These are phyloP conservation scores for Cytospora paraplurivora DNA, from an alignment of 2,329 filamentous ascomycete species.

Conservation along the genomic window DNA sequence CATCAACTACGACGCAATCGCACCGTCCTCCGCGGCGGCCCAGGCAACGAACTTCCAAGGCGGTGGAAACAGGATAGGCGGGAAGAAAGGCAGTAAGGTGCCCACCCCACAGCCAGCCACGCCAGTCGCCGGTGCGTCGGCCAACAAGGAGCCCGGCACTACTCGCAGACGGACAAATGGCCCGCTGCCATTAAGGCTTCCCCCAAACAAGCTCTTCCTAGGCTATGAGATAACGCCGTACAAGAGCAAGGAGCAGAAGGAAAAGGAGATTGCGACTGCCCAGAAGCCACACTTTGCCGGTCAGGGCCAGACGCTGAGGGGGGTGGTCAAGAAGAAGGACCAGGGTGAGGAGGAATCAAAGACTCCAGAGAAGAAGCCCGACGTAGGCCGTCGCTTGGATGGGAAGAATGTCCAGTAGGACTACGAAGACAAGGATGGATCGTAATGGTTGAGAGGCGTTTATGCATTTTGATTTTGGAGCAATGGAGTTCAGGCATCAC, in stretches of 20 bases:
- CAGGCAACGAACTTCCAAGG: slow-evolving; percentile 77
- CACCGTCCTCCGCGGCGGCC: slow-evolving; percentile 70
- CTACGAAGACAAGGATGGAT: not conserved
- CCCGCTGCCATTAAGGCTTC: slow-evolving; percentile 80
- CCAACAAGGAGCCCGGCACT: slow-evolving; percentile 41
- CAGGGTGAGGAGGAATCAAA: slow-evolving; percentile 52
- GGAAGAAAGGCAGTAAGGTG: slow-evolving; percentile 79
- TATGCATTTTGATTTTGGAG: slow-evolving; percentile 22
- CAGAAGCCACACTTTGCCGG: slow-evolving; percentile 78
- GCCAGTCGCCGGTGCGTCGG: slow-evolving; percentile 63
- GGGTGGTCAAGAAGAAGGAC: slow-evolving; percentile 71
- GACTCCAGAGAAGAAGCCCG: slow-evolving; percentile 48
- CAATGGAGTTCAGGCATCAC: slow-evolving; percentile 13
- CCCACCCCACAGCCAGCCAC: slow-evolving; percentile 73
- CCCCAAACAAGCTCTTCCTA: slow-evolving; percentile 92
- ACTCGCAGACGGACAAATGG: slow-evolving; percentile 64
- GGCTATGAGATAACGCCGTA: slow-evolving; percentile 91
- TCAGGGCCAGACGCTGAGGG: slow-evolving; percentile 76
- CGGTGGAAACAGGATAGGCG: slow-evolving; percentile 77
- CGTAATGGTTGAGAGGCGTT: not conserved
- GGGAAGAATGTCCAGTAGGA: slow-evolving; percentile 26
- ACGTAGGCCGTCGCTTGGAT: slow-evolving; percentile 26
- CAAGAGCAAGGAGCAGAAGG: slow-evolving; percentile 74
- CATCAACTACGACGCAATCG: slow-evolving; percentile 95
- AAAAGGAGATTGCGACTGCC: slow-evolving; percentile 65